These are phyloP conservation scores for Aspergillus ustus DNA, from an alignment of 2,329 filamentous ascomycete species.

Conservation along the genomic window DNA sequence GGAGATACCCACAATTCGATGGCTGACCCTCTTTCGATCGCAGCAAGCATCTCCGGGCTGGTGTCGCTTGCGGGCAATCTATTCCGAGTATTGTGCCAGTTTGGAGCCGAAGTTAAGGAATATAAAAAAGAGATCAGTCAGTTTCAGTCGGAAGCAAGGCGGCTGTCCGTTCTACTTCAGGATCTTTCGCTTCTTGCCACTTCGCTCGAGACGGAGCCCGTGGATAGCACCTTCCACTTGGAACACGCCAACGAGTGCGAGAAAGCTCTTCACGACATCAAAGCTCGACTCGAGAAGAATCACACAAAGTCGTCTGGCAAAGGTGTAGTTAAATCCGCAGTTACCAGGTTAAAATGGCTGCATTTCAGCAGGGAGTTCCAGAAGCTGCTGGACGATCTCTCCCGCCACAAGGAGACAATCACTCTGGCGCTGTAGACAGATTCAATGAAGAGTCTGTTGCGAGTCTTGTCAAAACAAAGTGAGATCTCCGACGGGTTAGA, in stretches of 20 bases:
- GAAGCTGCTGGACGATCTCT: not conserved
- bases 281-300: not conserved
- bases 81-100: not conserved
- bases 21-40: conserved; percentile 9
- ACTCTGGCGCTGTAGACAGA: not conserved
- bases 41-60: not conserved
- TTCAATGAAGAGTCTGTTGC: not conserved
- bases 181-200: conserved; percentile 1
- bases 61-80: not conserved
- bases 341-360: not conserved
- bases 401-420: not conserved
- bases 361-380: not conserved
- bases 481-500: not conserved
- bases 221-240: not conserved
- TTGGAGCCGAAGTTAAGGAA: not conserved
- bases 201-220: not conserved
- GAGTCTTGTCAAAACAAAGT: not conserved
- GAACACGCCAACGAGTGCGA: conserved; percentile 3
- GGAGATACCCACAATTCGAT: not conserved
- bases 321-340: no score
- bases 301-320: no score
- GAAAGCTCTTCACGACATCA: not conserved
- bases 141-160: not conserved
- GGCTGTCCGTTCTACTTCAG: not conserved
- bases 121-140: not conserved